Base-by-base conservation (phyloP, 1,139 yeast genomes). In the Suzukiozyma palmioleophila region DNA sequence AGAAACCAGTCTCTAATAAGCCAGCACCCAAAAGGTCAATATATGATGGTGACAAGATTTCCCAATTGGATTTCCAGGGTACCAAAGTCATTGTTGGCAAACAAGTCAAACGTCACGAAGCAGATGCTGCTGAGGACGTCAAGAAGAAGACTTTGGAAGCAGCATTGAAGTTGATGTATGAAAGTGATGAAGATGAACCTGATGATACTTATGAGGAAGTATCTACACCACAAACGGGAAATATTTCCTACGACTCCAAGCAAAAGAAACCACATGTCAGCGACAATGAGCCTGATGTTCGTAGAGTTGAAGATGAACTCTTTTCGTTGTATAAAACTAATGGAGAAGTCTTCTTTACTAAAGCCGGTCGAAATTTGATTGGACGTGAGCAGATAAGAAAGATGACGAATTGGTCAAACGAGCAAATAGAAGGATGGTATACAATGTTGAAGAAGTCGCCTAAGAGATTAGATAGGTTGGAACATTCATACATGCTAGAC, bases 361-460 rank as follows among this genome's bases (percentile, higher is more conserved):
- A 76, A 43, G 47, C 62, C 0, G 58, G 67, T 5, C 67, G 96
- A 43, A 78, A 80, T 38, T 53, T 81, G 0, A 60, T 68, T 30
- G 59, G 53, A 8, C 69, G 97, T 41, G 62, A 64, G 24, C 75
- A 71, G 16, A 61, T 88, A 52, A 77, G 73, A 48, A 54, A 59
- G 12, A 63, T 65, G 29, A 75, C 82, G 0, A 68, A 68, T 1
- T 86, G 95, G 96, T 69, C 89, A 0, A 92, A 89, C 57, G 96
- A 87, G 54, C 95, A 88, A 57, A 77, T 90, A 35, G 97, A 90
- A 65, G 96, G 96, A 0, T 90, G 97, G 97, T 83, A 84, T 1
- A 65, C 84, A 43, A 84, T 85, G 83, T 58, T 89, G 26, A 72
- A 76, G 37, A 77, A 76, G 48, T 77, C 81, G 35, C 89, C 94